Conservation (phyloP, 129 eudicot genomes). For the Lactuca sativa region DNA sequence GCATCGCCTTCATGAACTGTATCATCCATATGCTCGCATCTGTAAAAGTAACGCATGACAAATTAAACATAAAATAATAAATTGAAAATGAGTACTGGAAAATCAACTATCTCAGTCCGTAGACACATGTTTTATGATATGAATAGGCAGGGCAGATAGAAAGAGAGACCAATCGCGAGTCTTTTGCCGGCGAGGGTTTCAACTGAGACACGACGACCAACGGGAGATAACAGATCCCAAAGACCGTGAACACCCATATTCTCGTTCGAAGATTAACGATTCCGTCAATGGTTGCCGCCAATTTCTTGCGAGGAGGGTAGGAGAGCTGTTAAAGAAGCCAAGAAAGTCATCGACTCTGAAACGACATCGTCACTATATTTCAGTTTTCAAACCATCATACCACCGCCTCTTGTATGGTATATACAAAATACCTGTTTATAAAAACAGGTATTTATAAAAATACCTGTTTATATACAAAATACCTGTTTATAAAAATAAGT, state of each 20-base stretch:
- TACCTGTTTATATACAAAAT: too few relatives aligned
- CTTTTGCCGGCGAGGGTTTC: slow-evolving; percentile 92
- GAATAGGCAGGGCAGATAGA: not conserved
- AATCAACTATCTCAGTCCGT: not conserved
- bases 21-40: slow-evolving; percentile 99
- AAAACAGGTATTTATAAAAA: too few relatives aligned
- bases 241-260: slow-evolving; percentile 89
- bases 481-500: too few relatives aligned
- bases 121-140: not conserved
- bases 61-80: not conserved
- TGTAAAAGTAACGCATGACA: slow-evolving; percentile 23
- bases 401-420: slow-evolving; percentile 16
- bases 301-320: slow-evolving; percentile 19
- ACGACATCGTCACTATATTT: slow-evolving; percentile 30
- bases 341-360: not conserved
- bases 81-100: not conserved
- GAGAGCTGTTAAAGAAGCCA: slow-evolving; percentile 6
- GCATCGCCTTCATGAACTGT: slow-evolving; percentile 94
- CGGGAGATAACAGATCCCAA: slow-evolving; percentile 96
- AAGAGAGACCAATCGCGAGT: slow-evolving; percentile 67
- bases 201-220: slow-evolving; percentile 94
- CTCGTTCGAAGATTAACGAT: slow-evolving; percentile 12
- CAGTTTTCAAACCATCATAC: not conserved
- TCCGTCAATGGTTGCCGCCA: slow-evolving; percentile 41
- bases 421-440: too few relatives aligned